A percentile compares a stretch with the other conserved stretches of the same genome.
These are phyloP conservation scores for Massarina eburnea DNA, from an alignment of 2,329 filamentous ascomycete genomes.

Conservation along the genomic window DNA sequence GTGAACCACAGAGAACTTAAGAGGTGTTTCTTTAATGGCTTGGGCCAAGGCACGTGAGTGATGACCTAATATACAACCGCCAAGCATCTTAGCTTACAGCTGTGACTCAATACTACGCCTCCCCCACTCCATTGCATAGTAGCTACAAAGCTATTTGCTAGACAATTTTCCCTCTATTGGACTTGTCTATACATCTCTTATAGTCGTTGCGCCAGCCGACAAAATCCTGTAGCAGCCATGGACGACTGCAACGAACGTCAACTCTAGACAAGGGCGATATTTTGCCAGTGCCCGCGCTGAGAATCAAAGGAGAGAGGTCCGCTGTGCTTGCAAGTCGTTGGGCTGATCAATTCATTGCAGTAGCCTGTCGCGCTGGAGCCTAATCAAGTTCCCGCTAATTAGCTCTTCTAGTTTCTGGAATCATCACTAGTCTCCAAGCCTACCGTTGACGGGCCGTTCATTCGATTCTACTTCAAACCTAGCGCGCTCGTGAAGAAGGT, in stretches of 20 bases:
- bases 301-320: slow-evolving; percentile 63
- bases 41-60: not conserved
- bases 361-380: not conserved
- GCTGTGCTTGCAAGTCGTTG: slow-evolving; percentile 46
- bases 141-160: not conserved
- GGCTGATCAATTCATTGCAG: slow-evolving; percentile 4
- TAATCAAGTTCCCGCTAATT: slow-evolving; percentile 3
- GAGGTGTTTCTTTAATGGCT: no score
- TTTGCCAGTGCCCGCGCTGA: slow-evolving; percentile 72
- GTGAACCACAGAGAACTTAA: no score
- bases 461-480: slow-evolving; percentile 73
- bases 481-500: slow-evolving; percentile 62
- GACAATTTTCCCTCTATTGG: not conserved
- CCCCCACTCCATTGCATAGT: not conserved
- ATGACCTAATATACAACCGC: not conserved
- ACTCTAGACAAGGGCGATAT: slow-evolving; percentile 77
- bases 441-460: slow-evolving; percentile 62
- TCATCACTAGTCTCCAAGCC: slow-evolving; percentile 70
- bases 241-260: slow-evolving; percentile 67
- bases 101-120: not conserved
- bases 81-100: not conserved
- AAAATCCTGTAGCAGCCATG: not conserved
- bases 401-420: slow-evolving; percentile 62
- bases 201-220: not conserved
- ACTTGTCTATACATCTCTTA: not conserved